Evolutionary conservation across 139 green algal genomes (phyloP), one percentile per base, ranked within the genome.

Genomic region (Chlorella ohadii): DNA sequence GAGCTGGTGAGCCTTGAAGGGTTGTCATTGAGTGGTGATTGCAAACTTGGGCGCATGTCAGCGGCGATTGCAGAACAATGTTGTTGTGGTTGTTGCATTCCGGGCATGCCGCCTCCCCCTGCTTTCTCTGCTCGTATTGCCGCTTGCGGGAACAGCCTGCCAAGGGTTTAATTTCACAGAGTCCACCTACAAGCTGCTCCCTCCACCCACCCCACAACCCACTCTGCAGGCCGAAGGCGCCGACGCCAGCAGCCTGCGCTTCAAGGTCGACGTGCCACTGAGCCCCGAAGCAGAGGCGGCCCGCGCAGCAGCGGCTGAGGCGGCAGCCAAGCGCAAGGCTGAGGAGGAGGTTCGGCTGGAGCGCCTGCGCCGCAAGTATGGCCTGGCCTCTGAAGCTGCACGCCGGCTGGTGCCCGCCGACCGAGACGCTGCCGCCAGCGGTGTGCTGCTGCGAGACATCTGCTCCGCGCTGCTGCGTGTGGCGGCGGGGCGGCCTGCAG

Each of bases 401-500:
- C 28, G 63, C 28, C 81, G 72, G 23, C 44, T 86, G 65, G 28
- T 72, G 34, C 76, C 77, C 27, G 51, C 89, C 17, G 88, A 92
- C 71, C 36, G 72, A 15, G 57, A 74, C 23, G 84, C 66, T 27
- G 78, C 63, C 27, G 36, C 87, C 33, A 86, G 77, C 27, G 78
- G 86, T 0, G 63, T 92, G 34, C 72, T 97, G 77, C 86, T 96
- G 86, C 88, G 94, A 4, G 94, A 97, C 76, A 39, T 96, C 41
- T 91, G 94, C 80, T 87, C 80, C 27, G 89, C 86, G 1, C 76
- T 97, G 79, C 79, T 95, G 84, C 75, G 84, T 3, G 78, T 89
- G 34, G 71, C 59, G 19, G 27, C 38, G 38, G 71, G 79, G 67
- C 41, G 38, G 25, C 36, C 51, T 47, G 83, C 91, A 23, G 90